phyloP scores from a whole-genome alignment of 2,329 filamentous ascomycete species.

The Colletotrichum gloeosporioides region DNA sequence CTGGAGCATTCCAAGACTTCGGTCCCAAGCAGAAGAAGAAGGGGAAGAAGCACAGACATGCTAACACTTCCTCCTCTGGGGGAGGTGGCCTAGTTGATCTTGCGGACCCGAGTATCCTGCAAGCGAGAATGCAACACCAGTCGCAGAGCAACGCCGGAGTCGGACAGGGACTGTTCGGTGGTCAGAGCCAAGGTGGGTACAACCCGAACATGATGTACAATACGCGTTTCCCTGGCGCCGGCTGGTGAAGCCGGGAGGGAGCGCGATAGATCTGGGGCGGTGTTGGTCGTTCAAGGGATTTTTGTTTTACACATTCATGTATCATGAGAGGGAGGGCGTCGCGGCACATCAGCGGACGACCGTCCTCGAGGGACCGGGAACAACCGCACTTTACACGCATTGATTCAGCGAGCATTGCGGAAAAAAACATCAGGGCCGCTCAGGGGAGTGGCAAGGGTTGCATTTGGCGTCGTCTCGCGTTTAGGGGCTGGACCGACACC shows the following conservation, averaged over 20 bases:
- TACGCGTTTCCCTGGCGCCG: conserved; percentile 24
- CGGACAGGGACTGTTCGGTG: conserved; percentile 89
- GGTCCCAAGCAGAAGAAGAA: conserved; percentile 99
- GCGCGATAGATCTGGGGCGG: conserved; percentile 7
- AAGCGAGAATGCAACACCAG: conserved; percentile 94
- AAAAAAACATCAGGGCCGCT: conserved; percentile 20
- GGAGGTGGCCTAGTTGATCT: conserved; percentile 99
- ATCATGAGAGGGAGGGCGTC: conserved; percentile 21
- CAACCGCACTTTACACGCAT: conserved; percentile 20
- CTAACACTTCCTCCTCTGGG: conserved; percentile 99
- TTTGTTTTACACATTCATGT: conserved; percentile 24
- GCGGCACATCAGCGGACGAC: conserved; percentile 14
- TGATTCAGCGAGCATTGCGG: conserved; percentile 51
- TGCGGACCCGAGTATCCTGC: conserved; percentile 99
- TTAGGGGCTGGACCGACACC: conserved; percentile 23
- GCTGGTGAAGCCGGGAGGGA: conserved; percentile 23
- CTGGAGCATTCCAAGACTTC: conserved; percentile 88
- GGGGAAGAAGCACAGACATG: conserved; percentile 99
- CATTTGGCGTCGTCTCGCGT: conserved; percentile 24
- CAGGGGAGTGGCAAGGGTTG: conserved; percentile 34
- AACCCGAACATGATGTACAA: conserved; percentile 85
- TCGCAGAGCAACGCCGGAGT: conserved; percentile 81
- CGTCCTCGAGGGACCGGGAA: conserved; percentile 9
- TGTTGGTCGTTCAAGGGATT: conserved; percentile 15
- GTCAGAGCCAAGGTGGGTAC: conserved; percentile 94